Evolutionary conservation across 495 filamentous ascomycete species (phyloP).

Genomic region (Xylaria flabelliformis): DNA sequence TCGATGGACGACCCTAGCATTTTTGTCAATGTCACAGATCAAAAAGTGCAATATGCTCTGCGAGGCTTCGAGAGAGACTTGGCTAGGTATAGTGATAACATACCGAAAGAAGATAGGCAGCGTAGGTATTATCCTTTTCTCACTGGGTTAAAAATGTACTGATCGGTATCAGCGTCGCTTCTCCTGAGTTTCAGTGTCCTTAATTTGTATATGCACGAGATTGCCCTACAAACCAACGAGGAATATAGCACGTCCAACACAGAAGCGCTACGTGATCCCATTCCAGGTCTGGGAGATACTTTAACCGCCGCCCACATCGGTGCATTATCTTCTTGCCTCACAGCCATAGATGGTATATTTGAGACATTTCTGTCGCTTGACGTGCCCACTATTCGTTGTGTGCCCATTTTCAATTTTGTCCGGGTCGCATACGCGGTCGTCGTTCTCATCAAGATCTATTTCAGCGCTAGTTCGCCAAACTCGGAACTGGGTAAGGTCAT

Average conservation of each 20-base stretch:
- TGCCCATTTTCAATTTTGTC: slow-evolving; percentile 80
- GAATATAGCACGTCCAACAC: slow-evolving; percentile 58
- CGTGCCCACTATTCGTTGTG: slow-evolving; percentile 64
- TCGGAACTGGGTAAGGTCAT: slow-evolving; percentile 79
- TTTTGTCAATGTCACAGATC: slow-evolving; percentile 70
- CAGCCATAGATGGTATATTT: slow-evolving; percentile 75
- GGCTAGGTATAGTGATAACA: slow-evolving; percentile 66
- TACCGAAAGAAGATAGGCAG: slow-evolving; percentile 54
- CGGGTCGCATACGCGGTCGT: slow-evolving; percentile 83
- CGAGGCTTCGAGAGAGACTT: slow-evolving; percentile 79
- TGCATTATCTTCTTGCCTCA: slow-evolving; percentile 74
- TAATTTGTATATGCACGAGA: slow-evolving; percentile 86
- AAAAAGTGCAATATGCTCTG: slow-evolving; percentile 74
- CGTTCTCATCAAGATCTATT: slow-evolving; percentile 88
- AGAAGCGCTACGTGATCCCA: slow-evolving; percentile 50
- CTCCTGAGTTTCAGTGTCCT: slow-evolving; percentile 67
- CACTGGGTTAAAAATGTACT: not conserved
- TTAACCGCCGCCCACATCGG: slow-evolving; percentile 70
- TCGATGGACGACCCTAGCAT: slow-evolving; percentile 74
- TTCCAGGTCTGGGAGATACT: slow-evolving; percentile 47
- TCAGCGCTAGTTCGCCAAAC: slow-evolving; percentile 70
- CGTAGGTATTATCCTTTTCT: slow-evolving; percentile 43
- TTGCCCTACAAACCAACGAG: slow-evolving; percentile 73
- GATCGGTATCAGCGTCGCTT: slow-evolving; percentile 54
- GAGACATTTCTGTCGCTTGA: slow-evolving; percentile 70